These are phyloP conservation scores for Puccinia horiana DNA, from an alignment of 1,284 basidiomycete genomes.

Conservation along the genomic window DNA sequence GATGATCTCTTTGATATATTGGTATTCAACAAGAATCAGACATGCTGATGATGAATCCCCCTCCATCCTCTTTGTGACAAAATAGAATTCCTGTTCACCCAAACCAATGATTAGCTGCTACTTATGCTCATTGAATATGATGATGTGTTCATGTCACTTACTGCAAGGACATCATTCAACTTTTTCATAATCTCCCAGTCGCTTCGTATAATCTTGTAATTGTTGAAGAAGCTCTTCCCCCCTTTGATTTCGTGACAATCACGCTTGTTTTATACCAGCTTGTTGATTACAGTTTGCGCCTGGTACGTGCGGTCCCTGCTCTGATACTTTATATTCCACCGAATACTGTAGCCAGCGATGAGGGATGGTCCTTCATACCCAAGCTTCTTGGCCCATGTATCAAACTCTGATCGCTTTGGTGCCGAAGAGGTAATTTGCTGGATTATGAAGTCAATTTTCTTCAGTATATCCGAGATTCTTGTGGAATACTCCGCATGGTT, in stretches of 20 bases:
- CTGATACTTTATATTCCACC: background rate
- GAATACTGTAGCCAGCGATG: background rate
- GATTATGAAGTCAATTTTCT: conserved; percentile 17
- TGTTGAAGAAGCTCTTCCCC: background rate
- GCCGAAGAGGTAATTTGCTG: background rate
- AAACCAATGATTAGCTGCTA: too few relatives aligned
- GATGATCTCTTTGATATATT: background rate
- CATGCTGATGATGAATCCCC: background rate
- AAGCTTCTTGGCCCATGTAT: background rate
- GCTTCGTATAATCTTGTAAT: background rate
- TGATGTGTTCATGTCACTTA: background rate
- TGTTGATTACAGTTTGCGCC: background rate
- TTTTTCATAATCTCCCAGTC: background rate
- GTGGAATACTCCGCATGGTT: background rate
- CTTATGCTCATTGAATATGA: too few relatives aligned
- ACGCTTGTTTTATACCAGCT: background rate
- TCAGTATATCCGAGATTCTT: background rate
- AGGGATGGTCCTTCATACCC: background rate
- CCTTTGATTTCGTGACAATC: background rate
- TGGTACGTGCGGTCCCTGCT: background rate
- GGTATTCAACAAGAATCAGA: background rate
- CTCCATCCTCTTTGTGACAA: background rate
- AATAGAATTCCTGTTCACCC: conserved; percentile 5
- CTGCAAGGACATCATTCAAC: background rate
- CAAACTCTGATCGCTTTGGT: background rate